Percentiles rank a stretch among this genome's conserved stretches.
Conservation (phyloP, 2,329 filamentous ascomycete genomes). For the Pseudopyrenochaeta lycopersici region DNA sequence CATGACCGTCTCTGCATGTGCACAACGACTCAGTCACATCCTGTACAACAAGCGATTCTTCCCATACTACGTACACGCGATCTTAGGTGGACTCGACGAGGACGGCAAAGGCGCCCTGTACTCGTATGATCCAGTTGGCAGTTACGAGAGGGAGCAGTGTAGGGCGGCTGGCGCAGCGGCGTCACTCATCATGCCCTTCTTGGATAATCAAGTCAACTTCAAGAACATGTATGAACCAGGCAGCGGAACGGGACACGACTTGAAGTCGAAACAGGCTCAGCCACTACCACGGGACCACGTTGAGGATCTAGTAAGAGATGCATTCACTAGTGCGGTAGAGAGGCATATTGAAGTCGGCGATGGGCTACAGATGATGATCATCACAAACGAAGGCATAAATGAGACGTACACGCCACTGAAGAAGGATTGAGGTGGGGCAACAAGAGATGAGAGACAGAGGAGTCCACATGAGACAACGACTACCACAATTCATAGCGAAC, state of each 20-base stretch:
- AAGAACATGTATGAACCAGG: constrained; percentile 97
- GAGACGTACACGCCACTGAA: constrained; percentile 87
- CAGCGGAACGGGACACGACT: constrained; percentile 81
- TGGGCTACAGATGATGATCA: constrained; percentile 92
- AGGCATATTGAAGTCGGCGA: constrained; percentile 99
- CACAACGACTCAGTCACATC: constrained; percentile 92
- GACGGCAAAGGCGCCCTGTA: constrained; percentile 93
- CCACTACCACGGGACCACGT: constrained; percentile 78
- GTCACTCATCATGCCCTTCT: constrained; percentile 97
- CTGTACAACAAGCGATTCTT: constrained; percentile 99
- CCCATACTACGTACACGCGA: constrained; percentile 96
- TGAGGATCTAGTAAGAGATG: constrained; percentile 91
- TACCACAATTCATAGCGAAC: constrained; percentile 22
- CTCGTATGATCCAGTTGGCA: constrained; percentile 97
- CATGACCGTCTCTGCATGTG: constrained; percentile 93
- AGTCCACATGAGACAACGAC: constrained; percentile 52
- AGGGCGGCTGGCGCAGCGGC: constrained; percentile 90
- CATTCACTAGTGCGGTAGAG: constrained; percentile 97
- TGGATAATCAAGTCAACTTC: constrained; percentile 99
- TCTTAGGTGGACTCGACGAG: constrained; percentile 92
- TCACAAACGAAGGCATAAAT: constrained; percentile 87
- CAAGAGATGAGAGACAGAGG: constrained; percentile 30
- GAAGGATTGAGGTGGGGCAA: constrained; percentile 51
- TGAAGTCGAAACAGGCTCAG: constrained; percentile 74
- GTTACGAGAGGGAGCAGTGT: constrained; percentile 97